Conservation (phyloP, 2,329 filamentous ascomycete genomes). For the Exophiala calicioides region DNA sequence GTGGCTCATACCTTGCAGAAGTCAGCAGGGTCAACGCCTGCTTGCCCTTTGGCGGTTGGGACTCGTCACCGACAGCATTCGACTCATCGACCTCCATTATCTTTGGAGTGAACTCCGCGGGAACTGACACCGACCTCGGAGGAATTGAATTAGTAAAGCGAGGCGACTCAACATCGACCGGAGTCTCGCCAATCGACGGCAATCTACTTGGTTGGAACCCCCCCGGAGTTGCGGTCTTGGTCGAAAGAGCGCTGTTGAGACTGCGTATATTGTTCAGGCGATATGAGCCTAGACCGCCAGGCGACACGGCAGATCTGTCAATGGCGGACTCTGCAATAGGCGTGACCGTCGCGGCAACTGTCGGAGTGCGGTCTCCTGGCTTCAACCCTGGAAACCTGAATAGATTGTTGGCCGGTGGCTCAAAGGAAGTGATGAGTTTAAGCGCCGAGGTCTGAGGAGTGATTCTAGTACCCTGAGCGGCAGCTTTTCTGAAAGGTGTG, state of each 20-base stretch:
- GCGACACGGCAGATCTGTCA: slow-evolving; percentile 62
- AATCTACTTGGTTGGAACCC: slow-evolving; percentile 60
- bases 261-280: slow-evolving; percentile 61
- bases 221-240: slow-evolving; percentile 62
- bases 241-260: slow-evolving; percentile 69
- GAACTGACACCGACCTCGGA: slow-evolving; percentile 37
- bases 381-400: slow-evolving; percentile 63
- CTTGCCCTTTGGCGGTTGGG: slow-evolving; percentile 37
- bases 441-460: slow-evolving; percentile 79
- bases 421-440: slow-evolving; percentile 90
- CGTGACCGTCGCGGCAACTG: slow-evolving; percentile 74
- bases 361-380: slow-evolving; percentile 67
- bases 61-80: slow-evolving; percentile 40
- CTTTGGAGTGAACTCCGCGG: slow-evolving; percentile 29
- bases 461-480: slow-evolving; percentile 49
- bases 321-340: slow-evolving; percentile 80
- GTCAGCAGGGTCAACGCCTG: slow-evolving; percentile 44
- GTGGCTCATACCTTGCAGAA: slow-evolving; percentile 49
- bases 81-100: slow-evolving; percentile 27
- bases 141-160: slow-evolving; percentile 35
- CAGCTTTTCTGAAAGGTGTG: slow-evolving; percentile 30
- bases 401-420: slow-evolving; percentile 49
- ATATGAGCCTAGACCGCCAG: slow-evolving; percentile 63
- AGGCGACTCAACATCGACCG: slow-evolving; percentile 52
- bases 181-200: slow-evolving; percentile 74